Percentiles rank a stretch among this genome's conserved stretches.
Evolutionary conservation across 306 rosid genomes (phyloP).

Genomic region (Argentina anserina): DNA sequence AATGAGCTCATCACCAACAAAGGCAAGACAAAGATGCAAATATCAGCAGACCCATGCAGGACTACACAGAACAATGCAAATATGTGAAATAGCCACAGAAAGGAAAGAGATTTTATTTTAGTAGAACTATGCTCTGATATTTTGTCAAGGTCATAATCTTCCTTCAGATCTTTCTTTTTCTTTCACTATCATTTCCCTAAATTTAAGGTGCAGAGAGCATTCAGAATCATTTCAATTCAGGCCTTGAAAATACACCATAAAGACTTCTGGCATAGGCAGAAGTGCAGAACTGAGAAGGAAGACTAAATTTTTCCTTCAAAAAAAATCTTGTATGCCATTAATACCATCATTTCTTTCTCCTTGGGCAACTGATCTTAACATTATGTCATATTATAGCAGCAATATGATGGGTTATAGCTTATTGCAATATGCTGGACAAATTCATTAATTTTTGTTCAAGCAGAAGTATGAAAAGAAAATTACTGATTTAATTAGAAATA

Average conservation of each 20-base stretch:
- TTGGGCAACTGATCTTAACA: neutral
- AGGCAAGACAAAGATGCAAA: neutral
- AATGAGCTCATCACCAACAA: neutral
- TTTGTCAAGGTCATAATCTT: neutral
- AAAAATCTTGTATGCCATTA: neutral
- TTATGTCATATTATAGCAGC: neutral
- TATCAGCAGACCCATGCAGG: neutral
- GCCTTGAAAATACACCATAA: neutral
- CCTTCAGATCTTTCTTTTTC: neutral
- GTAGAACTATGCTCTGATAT: neutral
- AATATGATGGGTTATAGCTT: neutral
- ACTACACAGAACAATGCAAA: neutral
- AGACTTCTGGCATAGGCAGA: neutral
- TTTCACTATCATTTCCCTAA: neutral
- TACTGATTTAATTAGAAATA: neutral
- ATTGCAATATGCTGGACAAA: neutral
- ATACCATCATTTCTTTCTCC: neutral
- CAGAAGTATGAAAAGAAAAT: neutral
- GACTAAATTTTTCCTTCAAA: neutral
- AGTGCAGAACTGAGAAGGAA: neutral
- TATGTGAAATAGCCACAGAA: neutral
- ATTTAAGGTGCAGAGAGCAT: neutral
- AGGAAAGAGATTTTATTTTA: conserved; percentile 3
- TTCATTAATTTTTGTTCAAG: neutral
- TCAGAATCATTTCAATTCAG: neutral